Evolutionary conservation across 805 yeast species (phyloP).

Genomic region (Candida maesae): DNA sequence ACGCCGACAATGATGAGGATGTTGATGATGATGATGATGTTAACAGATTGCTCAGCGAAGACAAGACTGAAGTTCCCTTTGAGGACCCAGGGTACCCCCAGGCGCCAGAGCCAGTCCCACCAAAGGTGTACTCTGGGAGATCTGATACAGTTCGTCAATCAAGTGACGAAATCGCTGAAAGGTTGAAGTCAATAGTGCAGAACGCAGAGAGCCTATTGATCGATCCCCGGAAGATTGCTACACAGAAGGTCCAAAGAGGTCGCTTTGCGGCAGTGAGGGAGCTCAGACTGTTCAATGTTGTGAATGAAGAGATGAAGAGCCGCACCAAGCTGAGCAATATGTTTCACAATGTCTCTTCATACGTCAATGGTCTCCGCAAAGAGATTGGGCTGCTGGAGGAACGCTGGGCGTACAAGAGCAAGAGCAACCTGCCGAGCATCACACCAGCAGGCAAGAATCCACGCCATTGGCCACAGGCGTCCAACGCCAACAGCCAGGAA

Average conservation of each 20-base stretch:
- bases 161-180: neutral
- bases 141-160: no score
- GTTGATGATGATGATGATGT: neutral
- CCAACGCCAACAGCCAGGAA: neutral
- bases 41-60: no score
- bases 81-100: no score
- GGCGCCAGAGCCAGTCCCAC: neutral
- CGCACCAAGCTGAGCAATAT: constrained; percentile 4
- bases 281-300: constrained; percentile 6
- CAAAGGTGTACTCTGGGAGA: no score
- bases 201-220: neutral
- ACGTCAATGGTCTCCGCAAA: constrained; percentile 1
- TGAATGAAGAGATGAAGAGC: constrained; percentile 1
- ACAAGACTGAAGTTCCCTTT: no score
- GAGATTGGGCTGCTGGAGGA: constrained; percentile 4
- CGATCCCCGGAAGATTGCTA: constrained; percentile 1
- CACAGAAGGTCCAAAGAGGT: neutral
- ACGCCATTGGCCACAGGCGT: neutral
- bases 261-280: neutral
- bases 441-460: neutral
- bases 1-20: no score
- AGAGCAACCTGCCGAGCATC: neutral
- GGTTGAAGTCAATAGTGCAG: neutral
- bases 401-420: constrained; percentile 7
- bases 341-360: constrained; percentile 1